Evolutionary conservation across 768 basidiomycete species (phyloP).

Genomic region (Boletellus emodensis): DNA sequence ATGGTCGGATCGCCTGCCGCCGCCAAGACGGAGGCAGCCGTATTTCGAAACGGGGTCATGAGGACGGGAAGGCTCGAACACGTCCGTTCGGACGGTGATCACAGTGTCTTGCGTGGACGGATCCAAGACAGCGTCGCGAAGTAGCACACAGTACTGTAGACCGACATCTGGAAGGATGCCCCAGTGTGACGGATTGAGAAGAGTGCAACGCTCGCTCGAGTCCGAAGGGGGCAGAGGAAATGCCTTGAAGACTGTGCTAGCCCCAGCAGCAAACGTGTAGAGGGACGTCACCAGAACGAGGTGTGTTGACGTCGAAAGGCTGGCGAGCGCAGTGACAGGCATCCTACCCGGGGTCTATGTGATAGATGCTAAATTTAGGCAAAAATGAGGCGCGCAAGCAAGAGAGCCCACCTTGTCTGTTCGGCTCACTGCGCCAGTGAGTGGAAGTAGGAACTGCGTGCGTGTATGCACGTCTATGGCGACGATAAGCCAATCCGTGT

Average conservation of each 20-base stretch:
- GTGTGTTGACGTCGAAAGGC: constrained; percentile 22
- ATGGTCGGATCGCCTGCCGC: background rate
- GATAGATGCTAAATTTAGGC: too few relatives aligned
- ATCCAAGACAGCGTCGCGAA: constrained; percentile 11
- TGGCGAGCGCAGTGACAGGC: background rate
- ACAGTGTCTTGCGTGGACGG: constrained; percentile 7
- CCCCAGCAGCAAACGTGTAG: background rate
- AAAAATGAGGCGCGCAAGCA: background rate
- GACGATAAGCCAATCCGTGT: background rate
- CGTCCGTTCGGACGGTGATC: constrained; percentile 6
- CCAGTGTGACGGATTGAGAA: constrained; percentile 11
- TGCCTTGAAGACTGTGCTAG: constrained; percentile 13
- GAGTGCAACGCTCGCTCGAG: background rate
- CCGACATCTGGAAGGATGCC: constrained; percentile 7
- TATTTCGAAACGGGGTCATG: background rate
- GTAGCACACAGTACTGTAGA: background rate
- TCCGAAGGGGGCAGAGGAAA: constrained; percentile 7
- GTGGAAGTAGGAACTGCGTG: constrained; percentile 3
- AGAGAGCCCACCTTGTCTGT: constrained; percentile 1
- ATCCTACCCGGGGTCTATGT: background rate
- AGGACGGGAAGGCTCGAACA: background rate
- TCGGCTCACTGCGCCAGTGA: background rate
- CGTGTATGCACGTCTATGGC: constrained; percentile 15
- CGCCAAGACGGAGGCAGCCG: constrained; percentile 9
- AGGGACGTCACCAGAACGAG: constrained; percentile 12